Evolutionary conservation across 2,329 filamentous ascomycete genomes (phyloP).

Genomic region (Aureobasidium sp.): DNA sequence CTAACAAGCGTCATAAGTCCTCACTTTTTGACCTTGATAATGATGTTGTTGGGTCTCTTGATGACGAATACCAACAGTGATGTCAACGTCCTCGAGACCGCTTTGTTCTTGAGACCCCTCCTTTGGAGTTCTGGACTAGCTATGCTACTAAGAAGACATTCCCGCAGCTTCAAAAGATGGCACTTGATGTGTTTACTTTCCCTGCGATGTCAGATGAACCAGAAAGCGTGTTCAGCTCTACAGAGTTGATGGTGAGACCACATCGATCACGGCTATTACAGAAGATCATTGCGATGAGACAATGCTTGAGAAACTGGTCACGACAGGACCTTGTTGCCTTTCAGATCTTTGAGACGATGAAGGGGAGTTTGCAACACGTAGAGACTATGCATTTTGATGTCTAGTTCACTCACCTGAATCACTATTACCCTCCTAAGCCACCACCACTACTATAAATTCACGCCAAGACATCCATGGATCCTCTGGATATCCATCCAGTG

Average conservation of each 20-base stretch:
- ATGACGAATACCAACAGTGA: constrained; percentile 6
- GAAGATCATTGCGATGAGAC: constrained; percentile 1
- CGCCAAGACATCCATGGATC: background rate
- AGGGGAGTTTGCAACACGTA: constrained; percentile 3
- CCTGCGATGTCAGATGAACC: constrained; percentile 5
- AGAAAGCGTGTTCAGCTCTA: constrained; percentile 4
- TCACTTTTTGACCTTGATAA: constrained; percentile 10
- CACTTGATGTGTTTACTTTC: constrained; percentile 7
- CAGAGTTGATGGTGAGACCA: background rate
- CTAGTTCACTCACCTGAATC: background rate
- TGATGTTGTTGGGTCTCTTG: constrained; percentile 1
- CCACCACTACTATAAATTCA: background rate
- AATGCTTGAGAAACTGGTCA: constrained; percentile 8
- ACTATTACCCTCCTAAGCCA: background rate
- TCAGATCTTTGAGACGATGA: constrained; percentile 5
- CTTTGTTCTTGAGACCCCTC: constrained; percentile 1
- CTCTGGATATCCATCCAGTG: too few species aligned
- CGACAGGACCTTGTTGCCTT: constrained; percentile 1
- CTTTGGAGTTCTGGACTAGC: background rate
- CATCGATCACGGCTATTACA: constrained; percentile 3
- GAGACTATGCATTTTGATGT: constrained; percentile 1
- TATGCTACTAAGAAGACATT: constrained; percentile 2
- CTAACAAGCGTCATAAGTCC: constrained; percentile 1
- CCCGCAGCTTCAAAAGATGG: constrained; percentile 2
- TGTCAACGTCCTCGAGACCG: background rate